Evolutionary conservation across 2,329 filamentous ascomycete species (phyloP), one percentile per base, ranked within the genome.

Genomic region (Gyromitra esculenta): DNA sequence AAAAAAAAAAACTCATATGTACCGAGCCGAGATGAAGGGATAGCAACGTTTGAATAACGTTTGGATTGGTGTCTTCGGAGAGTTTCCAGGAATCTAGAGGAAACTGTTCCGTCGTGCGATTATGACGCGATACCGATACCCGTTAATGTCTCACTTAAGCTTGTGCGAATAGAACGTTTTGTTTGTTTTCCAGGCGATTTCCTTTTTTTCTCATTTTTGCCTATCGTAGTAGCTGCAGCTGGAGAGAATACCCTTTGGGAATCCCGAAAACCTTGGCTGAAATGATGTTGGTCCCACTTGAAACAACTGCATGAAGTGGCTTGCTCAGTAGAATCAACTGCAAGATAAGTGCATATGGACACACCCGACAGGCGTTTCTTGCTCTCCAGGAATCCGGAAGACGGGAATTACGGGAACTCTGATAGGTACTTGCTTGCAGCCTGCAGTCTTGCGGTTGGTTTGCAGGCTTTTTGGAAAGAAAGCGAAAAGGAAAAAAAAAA

Each of bases 341-440:
- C 25, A 57, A 35, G n/a, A 70, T 13, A 45, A 72, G 21, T 13
- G 37, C 57, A 64, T 57, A 66, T 60, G 21, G 18, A 52, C 25
- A 69, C 39, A 70, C 45, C 71, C 45, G 35, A 60, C 56, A 69
- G 56, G 72, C 60, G 18, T 68, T 45, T 68, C 48, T 66, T 39
- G 63, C 56, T 75, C 72, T 59, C 72, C 72, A 75, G 72, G 66
- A 71, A 48, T 75, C 54, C 57, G 72, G 72, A 75, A 75, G 65
- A 62, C 72, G 72, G 71, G 71, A 74, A 70, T 75, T 75, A 69
- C 72, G 64, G 72, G 72, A 75, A 56, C 63, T 64, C 57, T 68
- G 72, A 71, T 75, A 65, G 65, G 59, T 57, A 45, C 41, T 52
- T 52, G 21, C 50, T 59, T 71, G 72, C 54, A 67, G 62, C 31